A percentile compares a stretch with the other conserved stretches of the same genome.
Conservation (phyloP, 2,329 filamentous ascomycete species). For the Septoria petroselini region DNA sequence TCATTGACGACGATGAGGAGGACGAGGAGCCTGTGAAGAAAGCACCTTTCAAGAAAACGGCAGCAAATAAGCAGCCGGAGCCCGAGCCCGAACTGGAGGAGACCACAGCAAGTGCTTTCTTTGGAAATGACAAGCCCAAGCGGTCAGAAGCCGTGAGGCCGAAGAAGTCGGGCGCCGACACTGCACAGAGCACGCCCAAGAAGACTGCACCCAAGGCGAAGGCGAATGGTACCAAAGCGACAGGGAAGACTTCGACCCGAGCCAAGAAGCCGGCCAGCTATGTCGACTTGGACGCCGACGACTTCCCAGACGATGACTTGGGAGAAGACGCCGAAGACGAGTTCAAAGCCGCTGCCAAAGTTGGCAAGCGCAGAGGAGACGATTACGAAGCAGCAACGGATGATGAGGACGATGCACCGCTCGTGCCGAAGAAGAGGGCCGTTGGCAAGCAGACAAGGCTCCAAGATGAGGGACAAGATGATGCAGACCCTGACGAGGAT, state of each 20-base stretch:
- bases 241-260: constrained; percentile 39
- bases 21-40: constrained; percentile 38
- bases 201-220: constrained; percentile 39
- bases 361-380: constrained; percentile 57
- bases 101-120: constrained; percentile 62
- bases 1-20: constrained; percentile 78
- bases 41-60: constrained; percentile 50
- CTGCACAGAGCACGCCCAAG: constrained; percentile 40
- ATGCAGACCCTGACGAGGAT: constrained; percentile 45
- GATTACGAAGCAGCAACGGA: constrained; percentile 66
- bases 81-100: constrained; percentile 43
- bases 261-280: constrained; percentile 45
- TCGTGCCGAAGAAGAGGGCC: constrained; percentile 49
- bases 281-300: constrained; percentile 37
- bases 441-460: constrained; percentile 33
- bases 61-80: constrained; percentile 44
- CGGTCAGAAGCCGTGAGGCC: constrained; percentile 42
- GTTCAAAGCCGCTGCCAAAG: constrained; percentile 68
- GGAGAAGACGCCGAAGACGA: constrained; percentile 70
- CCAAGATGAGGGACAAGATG: constrained; percentile 40
- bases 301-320: constrained; percentile 42
- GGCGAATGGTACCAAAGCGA: constrained; percentile 38
- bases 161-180: constrained; percentile 17
- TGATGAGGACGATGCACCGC: constrained; percentile 64
- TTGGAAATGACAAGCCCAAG: constrained; percentile 55